These are phyloP conservation scores for Starmera caribaea DNA, from an alignment of 805 yeast genomes.

Conservation along the genomic window DNA sequence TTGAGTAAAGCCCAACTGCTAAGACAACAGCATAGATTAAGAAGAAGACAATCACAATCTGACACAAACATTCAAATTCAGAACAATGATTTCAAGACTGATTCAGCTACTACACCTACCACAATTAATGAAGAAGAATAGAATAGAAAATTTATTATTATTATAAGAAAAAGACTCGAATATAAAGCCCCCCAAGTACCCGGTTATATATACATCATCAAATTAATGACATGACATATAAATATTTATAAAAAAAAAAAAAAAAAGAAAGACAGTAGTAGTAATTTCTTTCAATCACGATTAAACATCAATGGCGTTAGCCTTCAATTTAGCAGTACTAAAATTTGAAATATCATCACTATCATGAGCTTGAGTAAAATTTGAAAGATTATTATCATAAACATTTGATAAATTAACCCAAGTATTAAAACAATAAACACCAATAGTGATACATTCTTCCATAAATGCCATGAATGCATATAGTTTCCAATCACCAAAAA, in stretches of 20 bases:
- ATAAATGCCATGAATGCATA: slow-evolving; percentile 1
- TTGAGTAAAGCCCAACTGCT: slow-evolving; percentile 31
- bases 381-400: neutral
- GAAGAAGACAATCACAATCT: slow-evolving; percentile 8
- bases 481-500: slow-evolving; percentile 3
- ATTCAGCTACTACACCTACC: neutral
- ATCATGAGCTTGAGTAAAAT: neutral
- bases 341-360: neutral
- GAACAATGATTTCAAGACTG: neutral
- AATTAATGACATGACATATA: too few relatives aligned
- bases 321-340: neutral
- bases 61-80: neutral
- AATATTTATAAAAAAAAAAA: too few relatives aligned
- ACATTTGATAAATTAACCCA: neutral
- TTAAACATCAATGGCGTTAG: neutral
- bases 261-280: too few relatives aligned
- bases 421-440: neutral
- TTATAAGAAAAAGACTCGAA: neutral
- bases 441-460: neutral
- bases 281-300: too few relatives aligned
- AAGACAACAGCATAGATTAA: slow-evolving; percentile 30
- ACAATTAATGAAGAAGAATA: neutral
- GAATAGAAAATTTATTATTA: neutral
- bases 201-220: too few relatives aligned
- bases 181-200: too few relatives aligned